Evolutionary conservation across 768 basidiomycete genomes (phyloP).

Genomic region (Termitomyces sp.): DNA sequence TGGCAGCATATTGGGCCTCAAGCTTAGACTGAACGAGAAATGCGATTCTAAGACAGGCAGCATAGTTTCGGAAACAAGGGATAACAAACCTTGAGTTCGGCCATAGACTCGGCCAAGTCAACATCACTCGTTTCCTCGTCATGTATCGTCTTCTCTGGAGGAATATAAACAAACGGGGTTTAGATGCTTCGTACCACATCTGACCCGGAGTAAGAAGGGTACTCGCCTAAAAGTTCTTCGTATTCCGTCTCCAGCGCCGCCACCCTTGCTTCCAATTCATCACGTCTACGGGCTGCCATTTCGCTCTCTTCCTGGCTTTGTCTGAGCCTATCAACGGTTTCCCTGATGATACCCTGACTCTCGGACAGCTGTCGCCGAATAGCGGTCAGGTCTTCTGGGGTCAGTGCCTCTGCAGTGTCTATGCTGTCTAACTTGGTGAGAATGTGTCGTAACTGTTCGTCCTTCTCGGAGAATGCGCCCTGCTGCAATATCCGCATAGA

Average conservation of each 20-base stretch:
- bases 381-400: conserved; percentile 74
- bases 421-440: conserved; percentile 82
- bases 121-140: conserved; percentile 86
- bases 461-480: conserved; percentile 94
- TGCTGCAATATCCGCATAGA: conserved; percentile 44
- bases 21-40: conserved; percentile 68
- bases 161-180: conserved; percentile 8
- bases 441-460: conserved; percentile 85
- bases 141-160: conserved; percentile 83
- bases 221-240: conserved; percentile 90
- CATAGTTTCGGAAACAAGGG: conserved; percentile 2
- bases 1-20: conserved; percentile 89
- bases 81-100: conserved; percentile 77
- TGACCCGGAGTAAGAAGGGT: background rate
- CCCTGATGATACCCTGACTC: conserved; percentile 79
- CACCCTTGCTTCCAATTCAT: conserved; percentile 85
- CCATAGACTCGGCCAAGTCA: conserved; percentile 79
- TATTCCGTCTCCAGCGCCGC: conserved; percentile 87
- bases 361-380: conserved; percentile 88
- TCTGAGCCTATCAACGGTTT: conserved; percentile 85
- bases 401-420: conserved; percentile 63
- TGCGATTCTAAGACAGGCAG: conserved; percentile 13
- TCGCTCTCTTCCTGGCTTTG: conserved; percentile 93
- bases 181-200: conserved; percentile 13
- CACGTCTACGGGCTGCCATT: conserved; percentile 72